Evolutionary conservation across 208 protist species (phyloP), one percentile per base, ranked within the genome.

Genomic region (Spongospora subterranea): DNA sequence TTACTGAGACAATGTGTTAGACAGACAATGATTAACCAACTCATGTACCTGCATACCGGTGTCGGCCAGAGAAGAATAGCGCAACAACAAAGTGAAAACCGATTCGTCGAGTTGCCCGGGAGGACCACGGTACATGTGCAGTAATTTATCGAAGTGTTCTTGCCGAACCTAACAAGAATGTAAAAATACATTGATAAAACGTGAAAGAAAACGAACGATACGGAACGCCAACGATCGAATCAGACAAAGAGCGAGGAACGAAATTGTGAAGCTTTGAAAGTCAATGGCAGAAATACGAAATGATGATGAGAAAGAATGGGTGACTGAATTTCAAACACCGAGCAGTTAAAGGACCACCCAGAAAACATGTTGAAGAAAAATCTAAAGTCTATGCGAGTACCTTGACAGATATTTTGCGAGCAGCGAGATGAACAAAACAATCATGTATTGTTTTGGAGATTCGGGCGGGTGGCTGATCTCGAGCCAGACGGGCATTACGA

Each of bases 121-220:
- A 45, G 17, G 11, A 35, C 6, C n/a, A 6, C n/a, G 71, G 71
- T 39, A 82, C 71, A 82, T 82, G 71, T 6, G 11, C 71, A 40
- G 11, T n/a, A 82, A n/a, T n/a, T 82, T 82, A n/a, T 6, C 71
- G 71, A 40, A 82, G 40, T 82, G 71, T 60, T 60, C 50, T 6
- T 60, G 6, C 13, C 50, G 50, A 60, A 60, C 24, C 50, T 60
- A 60, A 29, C 24, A 6, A 60, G 6, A 60, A 60, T 60, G 50
- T 60, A 6, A 60, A 60, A 60, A 29, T 60, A 60, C 50, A 24
- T 60, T 60, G 24, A 6, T 29, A 60, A 60, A 60, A 6, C 24
- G 24, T 24, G 50, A 60, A 29, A 6, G 50, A 24, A 60, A 60
- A 60, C 50, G n/a, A n/a, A n/a, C 50, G 50, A 60, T 29, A 60